These are phyloP conservation scores for Termitomyces sp. DNA, from an alignment of 1,284 basidiomycete species.

Conservation along the genomic window DNA sequence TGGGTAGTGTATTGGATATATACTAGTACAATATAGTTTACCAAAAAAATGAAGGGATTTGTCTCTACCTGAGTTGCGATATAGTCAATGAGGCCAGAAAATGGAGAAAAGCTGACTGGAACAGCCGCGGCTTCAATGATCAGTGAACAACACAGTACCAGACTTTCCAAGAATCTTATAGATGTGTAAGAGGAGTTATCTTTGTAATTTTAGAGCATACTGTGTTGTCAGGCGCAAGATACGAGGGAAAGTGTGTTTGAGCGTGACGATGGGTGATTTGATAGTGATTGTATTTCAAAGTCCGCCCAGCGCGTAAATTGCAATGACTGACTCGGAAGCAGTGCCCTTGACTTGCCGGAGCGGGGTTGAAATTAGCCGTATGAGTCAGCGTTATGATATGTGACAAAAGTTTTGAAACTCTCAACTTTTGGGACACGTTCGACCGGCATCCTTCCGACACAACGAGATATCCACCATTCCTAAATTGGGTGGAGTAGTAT, in stretches of 20 bases:
- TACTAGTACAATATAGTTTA: not conserved
- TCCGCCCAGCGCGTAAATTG: too few species aligned
- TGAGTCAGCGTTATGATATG: too few species aligned
- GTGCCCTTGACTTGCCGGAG: too few species aligned
- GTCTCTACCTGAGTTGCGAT: too few species aligned
- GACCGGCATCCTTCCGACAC: too few species aligned
- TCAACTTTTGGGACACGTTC: too few species aligned
- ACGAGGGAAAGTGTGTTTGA: not conserved
- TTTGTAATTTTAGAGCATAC: not conserved
- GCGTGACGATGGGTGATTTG: not conserved
- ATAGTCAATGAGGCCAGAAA: not conserved
- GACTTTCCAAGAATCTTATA: not conserved
- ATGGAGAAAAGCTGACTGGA: not conserved
- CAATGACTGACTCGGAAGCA: too few species aligned
- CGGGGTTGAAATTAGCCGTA: too few species aligned
- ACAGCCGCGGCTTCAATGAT: not conserved
- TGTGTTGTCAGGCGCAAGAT: not conserved
- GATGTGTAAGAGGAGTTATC: not conserved
- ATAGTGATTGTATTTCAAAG: not conserved
- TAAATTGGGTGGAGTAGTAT: too few species aligned
- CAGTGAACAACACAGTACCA: not conserved
- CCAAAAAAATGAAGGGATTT: too few species aligned
- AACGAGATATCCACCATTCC: too few species aligned
- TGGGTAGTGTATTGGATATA: not conserved
- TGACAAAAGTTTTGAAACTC: too few species aligned